phyloP scores from a whole-genome alignment of 2,329 filamentous ascomycete genomes.

The Anthostomella pinea region DNA sequence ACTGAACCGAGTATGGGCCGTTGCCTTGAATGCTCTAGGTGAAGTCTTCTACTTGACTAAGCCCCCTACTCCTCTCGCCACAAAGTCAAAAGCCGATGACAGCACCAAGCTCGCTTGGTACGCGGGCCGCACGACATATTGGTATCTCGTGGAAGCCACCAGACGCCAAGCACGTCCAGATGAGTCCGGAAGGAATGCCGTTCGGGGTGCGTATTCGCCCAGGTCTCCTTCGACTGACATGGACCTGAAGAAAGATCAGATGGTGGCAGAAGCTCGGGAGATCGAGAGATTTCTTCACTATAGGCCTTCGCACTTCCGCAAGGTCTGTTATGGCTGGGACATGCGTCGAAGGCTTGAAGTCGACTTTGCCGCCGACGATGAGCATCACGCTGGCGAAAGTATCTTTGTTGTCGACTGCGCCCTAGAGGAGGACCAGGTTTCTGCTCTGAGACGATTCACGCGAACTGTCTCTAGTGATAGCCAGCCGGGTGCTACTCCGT shows the following conservation, averaged over 20 bases:
- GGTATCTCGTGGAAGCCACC: constrained; percentile 77
- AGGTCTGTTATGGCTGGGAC: constrained; percentile 81
- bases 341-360: constrained; percentile 84
- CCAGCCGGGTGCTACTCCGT: constrained; percentile 5
- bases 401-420: constrained; percentile 74
- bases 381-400: constrained; percentile 71
- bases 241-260: constrained; percentile 67
- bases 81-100: constrained; percentile 51
- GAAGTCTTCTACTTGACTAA: constrained; percentile 84
- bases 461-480: constrained; percentile 29
- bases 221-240: constrained; percentile 72
- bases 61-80: constrained; percentile 56
- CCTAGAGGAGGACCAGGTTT: constrained; percentile 53
- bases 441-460: constrained; percentile 43
- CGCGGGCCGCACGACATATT: constrained; percentile 73
- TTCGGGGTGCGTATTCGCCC: constrained; percentile 76
- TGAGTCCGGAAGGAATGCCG: constrained; percentile 65
- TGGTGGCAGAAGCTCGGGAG: constrained; percentile 73
- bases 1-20: constrained; percentile 78
- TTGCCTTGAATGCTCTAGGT: constrained; percentile 88
- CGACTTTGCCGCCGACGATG: constrained; percentile 82
- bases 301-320: constrained; percentile 74
- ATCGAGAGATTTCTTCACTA: constrained; percentile 73
- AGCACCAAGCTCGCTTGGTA: constrained; percentile 71
- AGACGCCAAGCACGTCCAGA: constrained; percentile 69